These are phyloP conservation scores for Kodamaea sp. DNA, from an alignment of 1,139 yeast genomes.

Conservation along the genomic window DNA sequence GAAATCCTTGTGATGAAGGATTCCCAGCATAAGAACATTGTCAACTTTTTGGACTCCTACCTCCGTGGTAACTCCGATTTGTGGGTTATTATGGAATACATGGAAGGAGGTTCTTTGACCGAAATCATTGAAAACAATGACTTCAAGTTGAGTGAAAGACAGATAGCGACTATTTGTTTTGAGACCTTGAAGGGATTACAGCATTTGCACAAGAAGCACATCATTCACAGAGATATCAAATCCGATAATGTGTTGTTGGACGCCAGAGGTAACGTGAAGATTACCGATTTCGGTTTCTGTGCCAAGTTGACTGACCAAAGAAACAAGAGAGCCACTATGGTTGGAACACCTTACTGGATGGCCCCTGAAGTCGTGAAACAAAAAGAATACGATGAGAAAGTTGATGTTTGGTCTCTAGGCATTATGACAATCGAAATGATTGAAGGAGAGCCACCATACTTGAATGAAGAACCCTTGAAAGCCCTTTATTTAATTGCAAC, in stretches of 20 bases:
- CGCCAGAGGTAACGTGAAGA: conserved; percentile 85
- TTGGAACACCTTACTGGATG: conserved; percentile 99
- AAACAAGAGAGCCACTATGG: conserved; percentile 96
- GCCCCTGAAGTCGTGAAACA: conserved; percentile 99
- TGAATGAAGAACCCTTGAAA: conserved; percentile 92
- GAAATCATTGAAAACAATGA: conserved; percentile 88
- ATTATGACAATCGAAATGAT: conserved; percentile 99
- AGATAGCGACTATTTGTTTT: conserved; percentile 85
- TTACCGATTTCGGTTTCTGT: conserved; percentile 97
- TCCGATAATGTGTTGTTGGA: conserved; percentile 91
- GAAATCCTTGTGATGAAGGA: conserved; percentile 54
- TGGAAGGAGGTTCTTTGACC: conserved; percentile 63
- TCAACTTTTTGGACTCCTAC: conserved; percentile 48
- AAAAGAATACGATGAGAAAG: conserved; percentile 94
- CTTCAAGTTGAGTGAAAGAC: conserved; percentile 63
- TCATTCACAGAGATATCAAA: conserved; percentile 94
- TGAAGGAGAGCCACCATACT: conserved; percentile 96
- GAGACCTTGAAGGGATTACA: conserved; percentile 93
- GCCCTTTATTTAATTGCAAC: conserved; percentile 91
- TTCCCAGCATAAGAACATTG: conserved; percentile 48
- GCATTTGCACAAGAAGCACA: conserved; percentile 86
- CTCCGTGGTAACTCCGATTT: conserved; percentile 42
- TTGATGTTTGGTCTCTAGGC: conserved; percentile 97
- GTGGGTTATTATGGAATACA: conserved; percentile 32
- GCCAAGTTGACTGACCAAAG: conserved; percentile 93